Percentiles rank a stretch among this genome's conserved stretches.
Evolutionary conservation across 768 basidiomycete species (phyloP).

Genomic region (Baorangia bicolor): DNA sequence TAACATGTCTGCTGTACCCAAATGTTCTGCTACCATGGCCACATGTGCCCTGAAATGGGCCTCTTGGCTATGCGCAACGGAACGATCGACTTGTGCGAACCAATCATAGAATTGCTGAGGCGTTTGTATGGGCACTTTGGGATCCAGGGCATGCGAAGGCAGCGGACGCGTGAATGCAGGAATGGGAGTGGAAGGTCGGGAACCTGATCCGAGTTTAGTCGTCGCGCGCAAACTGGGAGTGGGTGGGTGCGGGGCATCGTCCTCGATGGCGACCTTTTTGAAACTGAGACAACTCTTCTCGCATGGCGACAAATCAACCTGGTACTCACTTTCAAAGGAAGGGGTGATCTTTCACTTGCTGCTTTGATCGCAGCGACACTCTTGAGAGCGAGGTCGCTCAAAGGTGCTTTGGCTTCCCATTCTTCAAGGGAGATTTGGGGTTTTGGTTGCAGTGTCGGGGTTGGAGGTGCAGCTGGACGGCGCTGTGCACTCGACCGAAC

Average conservation of each 20-base stretch:
- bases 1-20: conserved; percentile 75
- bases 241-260: conserved; percentile 34
- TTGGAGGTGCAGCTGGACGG: conserved; percentile 26
- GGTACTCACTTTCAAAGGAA: conserved; percentile 72
- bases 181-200: conserved; percentile 48
- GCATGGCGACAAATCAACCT: neutral
- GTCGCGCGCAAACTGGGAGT: conserved; percentile 36
- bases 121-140: conserved; percentile 77
- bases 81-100: conserved; percentile 86
- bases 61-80: conserved; percentile 92
- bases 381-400: conserved; percentile 64
- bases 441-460: conserved; percentile 37
- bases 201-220: conserved; percentile 40
- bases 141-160: conserved; percentile 59
- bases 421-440: conserved; percentile 72
- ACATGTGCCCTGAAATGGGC: conserved; percentile 88
- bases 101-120: conserved; percentile 98
- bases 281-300: conserved; percentile 30
- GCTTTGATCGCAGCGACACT: conserved; percentile 65
- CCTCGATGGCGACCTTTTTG: conserved; percentile 43
- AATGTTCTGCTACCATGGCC: conserved; percentile 68
- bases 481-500: conserved; percentile 22
- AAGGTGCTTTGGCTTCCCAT: conserved; percentile 84
- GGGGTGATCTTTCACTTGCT: conserved; percentile 55
- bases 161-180: conserved; percentile 18